phyloP scores from a whole-genome alignment of 306 rosid genomes.

The Biancaea sappan region DNA sequence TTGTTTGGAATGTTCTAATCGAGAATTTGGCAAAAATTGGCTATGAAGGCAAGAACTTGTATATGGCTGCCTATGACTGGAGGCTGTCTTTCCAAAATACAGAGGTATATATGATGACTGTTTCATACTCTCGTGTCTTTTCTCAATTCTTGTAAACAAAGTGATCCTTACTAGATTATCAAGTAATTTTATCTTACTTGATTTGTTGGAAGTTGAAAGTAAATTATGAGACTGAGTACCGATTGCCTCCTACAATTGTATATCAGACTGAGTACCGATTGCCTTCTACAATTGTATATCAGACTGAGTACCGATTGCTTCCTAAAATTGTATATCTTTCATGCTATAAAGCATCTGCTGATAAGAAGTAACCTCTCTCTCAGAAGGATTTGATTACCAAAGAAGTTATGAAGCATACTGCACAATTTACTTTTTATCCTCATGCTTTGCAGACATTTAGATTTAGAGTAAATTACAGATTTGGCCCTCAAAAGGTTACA shows the following conservation, averaged over 20 bases:
- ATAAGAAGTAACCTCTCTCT: neutral
- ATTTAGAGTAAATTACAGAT: too few relatives aligned
- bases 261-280: too few relatives aligned
- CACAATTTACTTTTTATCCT: too few relatives aligned
- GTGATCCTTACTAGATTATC: neutral
- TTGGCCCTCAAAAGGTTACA: too few relatives aligned
- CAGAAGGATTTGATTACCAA: neutral
- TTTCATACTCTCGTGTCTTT: neutral
- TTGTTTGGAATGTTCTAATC: slow-evolving; percentile 73
- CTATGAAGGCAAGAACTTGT: slow-evolving; percentile 77
- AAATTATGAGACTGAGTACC: too few relatives aligned
- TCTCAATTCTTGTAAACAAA: neutral
- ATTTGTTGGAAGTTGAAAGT: too few relatives aligned
- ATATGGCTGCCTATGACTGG: slow-evolving; percentile 87
- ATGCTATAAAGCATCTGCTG: neutral
- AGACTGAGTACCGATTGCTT: neutral
- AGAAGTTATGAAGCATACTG: neutral
- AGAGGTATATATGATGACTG: slow-evolving; percentile 50
- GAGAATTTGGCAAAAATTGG: slow-evolving; percentile 81
- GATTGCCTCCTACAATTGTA: too few relatives aligned
- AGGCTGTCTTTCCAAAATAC: slow-evolving; percentile 85
- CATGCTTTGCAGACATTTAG: too few relatives aligned
- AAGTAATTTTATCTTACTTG: neutral
- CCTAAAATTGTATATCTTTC: neutral
- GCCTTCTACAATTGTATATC: too few relatives aligned